Percentiles rank a stretch among this genome's conserved stretches.
These are phyloP conservation scores for Collybia mongolica DNA, from an alignment of 768 basidiomycete genomes.

Conservation along the genomic window DNA sequence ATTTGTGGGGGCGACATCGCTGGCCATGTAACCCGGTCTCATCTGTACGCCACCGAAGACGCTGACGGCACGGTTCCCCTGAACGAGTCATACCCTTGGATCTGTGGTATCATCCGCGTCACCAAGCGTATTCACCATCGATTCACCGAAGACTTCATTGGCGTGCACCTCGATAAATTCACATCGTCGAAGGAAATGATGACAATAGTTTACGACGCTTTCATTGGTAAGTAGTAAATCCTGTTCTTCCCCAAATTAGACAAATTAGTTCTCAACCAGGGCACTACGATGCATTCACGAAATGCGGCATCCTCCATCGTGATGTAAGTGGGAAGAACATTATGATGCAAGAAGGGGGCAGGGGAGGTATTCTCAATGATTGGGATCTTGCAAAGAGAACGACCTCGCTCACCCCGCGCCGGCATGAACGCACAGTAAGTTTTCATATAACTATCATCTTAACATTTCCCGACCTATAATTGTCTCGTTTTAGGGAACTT, in stretches of 20 bases:
- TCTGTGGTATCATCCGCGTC: no score
- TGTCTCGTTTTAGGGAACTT: not conserved
- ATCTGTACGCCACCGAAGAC: no score
- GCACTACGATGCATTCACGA: conserved; percentile 1
- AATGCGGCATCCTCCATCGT: not conserved
- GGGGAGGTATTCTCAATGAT: not conserved
- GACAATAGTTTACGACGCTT: conserved; percentile 15
- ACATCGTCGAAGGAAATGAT: conserved; percentile 13
- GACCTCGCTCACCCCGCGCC: not conserved
- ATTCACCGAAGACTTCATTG: conserved; percentile 15
- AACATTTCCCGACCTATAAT: not conserved
- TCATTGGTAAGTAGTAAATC: conserved; percentile 16
- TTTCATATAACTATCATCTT: not conserved
- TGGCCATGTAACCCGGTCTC: no score
- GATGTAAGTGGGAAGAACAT: conserved; percentile 3
- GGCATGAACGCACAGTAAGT: not conserved
- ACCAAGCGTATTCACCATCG: conserved; percentile 14
- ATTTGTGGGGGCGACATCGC: conserved; percentile 26
- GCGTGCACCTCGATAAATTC: conserved; percentile 5
- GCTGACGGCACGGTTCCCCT: conserved; percentile 1
- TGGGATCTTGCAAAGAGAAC: conserved; percentile 2
- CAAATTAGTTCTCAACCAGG: not conserved
- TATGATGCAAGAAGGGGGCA: not conserved
- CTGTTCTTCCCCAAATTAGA: not conserved
- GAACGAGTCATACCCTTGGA: not conserved